Percentiles rank a stretch among this genome's conserved stretches.
phyloP scores from a whole-genome alignment of 805 yeast genomes.

The Lachancea sp. region DNA sequence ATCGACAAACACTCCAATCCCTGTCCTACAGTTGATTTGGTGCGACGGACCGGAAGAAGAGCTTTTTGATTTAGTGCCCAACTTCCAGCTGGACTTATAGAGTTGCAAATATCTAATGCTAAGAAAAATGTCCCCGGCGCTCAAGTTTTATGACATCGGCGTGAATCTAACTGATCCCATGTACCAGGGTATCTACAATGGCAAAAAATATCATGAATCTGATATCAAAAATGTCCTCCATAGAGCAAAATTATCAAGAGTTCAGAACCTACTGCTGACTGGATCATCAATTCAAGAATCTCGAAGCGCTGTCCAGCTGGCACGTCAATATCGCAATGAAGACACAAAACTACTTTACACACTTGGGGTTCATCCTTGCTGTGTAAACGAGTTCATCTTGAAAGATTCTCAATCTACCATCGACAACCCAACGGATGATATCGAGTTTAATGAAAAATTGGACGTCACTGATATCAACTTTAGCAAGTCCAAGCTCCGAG shows the following conservation, averaged over 20 bases:
- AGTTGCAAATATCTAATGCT: background rate
- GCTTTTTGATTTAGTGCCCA: no score
- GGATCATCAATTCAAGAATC: constrained; percentile 76
- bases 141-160: constrained; percentile 40
- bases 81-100: no score
- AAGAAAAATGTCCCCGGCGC: constrained; percentile 27
- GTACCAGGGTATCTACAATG: constrained; percentile 78
- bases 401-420: constrained; percentile 25
- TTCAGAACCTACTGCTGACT: constrained; percentile 67
- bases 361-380: constrained; percentile 94
- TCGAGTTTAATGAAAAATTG: constrained; percentile 15
- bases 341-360: constrained; percentile 47
- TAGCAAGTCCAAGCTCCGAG: constrained; percentile 24
- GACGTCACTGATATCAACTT: constrained; percentile 10
- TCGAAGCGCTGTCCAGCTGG: constrained; percentile 50
- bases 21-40: no score
- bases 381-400: constrained; percentile 50
- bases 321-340: constrained; percentile 31
- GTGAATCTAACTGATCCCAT: constrained; percentile 84
- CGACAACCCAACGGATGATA: constrained; percentile 25
- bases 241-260: constrained; percentile 62
- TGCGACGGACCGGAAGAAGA: no score
- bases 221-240: constrained; percentile 61
- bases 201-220: constrained; percentile 54
- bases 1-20: no score